Base-by-base conservation (phyloP, 345 rosid species). In the Linum tenue region DNA sequence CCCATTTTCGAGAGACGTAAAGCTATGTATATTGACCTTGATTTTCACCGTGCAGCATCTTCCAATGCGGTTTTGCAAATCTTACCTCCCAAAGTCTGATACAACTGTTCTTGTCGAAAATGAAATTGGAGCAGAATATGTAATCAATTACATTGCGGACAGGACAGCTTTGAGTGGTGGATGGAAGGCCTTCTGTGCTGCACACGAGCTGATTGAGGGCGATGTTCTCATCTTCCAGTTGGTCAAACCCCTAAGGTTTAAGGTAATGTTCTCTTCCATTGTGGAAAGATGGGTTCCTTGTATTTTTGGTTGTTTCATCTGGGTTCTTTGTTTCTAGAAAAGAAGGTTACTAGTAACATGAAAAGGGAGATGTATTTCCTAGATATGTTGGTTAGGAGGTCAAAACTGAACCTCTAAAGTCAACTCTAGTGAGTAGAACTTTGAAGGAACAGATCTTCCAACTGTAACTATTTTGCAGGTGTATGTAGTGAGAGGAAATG, bases 111-210 rank as follows among this genome's bases (percentile, higher is more conserved):
- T 38, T 3, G 48, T 81, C 72, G 79, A 74, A 70, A 72, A 65
- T 37, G 83, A 81, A 63, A 63, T 40, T 55, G 82, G 73, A 41
- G 73, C 55, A 38, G 84, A 76, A 59, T 76, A 62, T 63, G 64
- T 72, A n/a, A 69, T 63, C 64, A 79, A 76, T 55, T 81, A 71
- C 51, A 76, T 81, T 63, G 68, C 79, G 35, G 79, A 74, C 16
- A 69, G 81, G 77, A 78, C 80, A 48, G 85, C 80, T 55, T 39
- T 81, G 56, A 81, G 82, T 59, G 82, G 82, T 67, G 85, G 83
- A 69, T 81, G 85, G 85, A 78, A 77, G 70, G 78, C 72, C 7
- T 81, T 81, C 67, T 69, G 73, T 37, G 64, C 62, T 59, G 53
- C 71, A 63, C 65, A 81, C 71, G 59, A 67, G n/a, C 64, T 81